phyloP scores from a whole-genome alignment of 1,284 basidiomycete genomes.

The Naganishia sp. region DNA sequence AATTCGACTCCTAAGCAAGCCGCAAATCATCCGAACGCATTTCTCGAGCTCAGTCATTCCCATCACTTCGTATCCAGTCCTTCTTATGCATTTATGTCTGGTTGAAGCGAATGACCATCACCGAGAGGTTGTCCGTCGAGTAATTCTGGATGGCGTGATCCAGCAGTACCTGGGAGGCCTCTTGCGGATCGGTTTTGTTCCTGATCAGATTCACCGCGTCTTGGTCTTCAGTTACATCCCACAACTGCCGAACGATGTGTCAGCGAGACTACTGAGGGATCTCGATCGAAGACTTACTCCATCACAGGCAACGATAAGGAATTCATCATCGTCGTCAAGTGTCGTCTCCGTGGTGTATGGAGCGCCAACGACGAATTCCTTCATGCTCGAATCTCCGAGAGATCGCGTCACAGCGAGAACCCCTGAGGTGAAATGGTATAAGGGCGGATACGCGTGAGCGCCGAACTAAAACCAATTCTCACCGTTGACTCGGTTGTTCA shows the following conservation, averaged over 20 bases:
- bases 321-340: constrained; percentile 86
- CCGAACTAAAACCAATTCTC: constrained; percentile 25
- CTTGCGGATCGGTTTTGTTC: constrained; percentile 73
- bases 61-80: too few species aligned
- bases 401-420: constrained; percentile 95
- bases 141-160: constrained; percentile 83
- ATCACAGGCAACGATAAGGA: constrained; percentile 94
- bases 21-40: too few species aligned
- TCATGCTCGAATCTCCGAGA: constrained; percentile 96
- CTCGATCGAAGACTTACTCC: constrained; percentile 65
- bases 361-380: constrained; percentile 96
- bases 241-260: constrained; percentile 65
- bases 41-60: too few species aligned
- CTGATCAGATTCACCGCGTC: constrained; percentile 84
- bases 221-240: constrained; percentile 95
- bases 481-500: constrained; percentile 96
- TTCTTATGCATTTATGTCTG: constrained; percentile 7
- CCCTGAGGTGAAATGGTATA: constrained; percentile 50
- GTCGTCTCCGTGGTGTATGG: constrained; percentile 98
- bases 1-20: too few species aligned
- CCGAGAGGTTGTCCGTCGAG: constrained; percentile 76
- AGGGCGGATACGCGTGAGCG: not conserved
- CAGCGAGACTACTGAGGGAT: not conserved
- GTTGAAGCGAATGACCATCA: constrained; percentile 50
- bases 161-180: constrained; percentile 74